These are phyloP conservation scores for Sporothrix mexicana DNA, from an alignment of 2,329 filamentous ascomycete species.

Conservation along the genomic window DNA sequence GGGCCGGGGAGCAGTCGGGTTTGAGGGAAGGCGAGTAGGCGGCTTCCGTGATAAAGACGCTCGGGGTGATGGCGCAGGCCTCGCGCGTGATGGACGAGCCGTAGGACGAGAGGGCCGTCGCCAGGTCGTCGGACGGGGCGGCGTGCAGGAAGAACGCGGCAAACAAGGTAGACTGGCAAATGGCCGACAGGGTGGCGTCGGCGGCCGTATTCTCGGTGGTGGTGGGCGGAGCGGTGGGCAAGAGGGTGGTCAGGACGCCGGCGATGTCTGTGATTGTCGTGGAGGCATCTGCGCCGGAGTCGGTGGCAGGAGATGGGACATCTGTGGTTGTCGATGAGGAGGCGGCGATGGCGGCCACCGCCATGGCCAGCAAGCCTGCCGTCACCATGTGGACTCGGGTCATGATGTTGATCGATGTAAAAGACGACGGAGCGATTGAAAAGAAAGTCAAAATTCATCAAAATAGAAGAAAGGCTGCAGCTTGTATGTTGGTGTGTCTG, in stretches of 20 bases:
- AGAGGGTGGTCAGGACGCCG: not conserved
- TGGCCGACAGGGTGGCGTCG: not conserved
- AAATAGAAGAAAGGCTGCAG: not conserved
- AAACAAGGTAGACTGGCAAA: not conserved
- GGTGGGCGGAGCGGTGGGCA: constrained; percentile 4
- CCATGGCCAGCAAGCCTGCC: not conserved
- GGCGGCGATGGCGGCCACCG: not conserved
- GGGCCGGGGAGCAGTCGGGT: not conserved
- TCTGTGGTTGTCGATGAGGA: not conserved
- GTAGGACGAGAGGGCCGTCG: not conserved
- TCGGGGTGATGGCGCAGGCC: not conserved
- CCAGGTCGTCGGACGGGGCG: constrained; percentile 9
- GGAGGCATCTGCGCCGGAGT: not conserved
- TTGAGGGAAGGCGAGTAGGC: not conserved
- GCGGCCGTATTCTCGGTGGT: not conserved
- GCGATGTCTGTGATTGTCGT: constrained; percentile 2
- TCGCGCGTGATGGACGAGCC: not conserved
- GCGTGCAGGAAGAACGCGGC: constrained; percentile 19
- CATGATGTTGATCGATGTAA: not conserved
- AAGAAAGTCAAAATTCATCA: not conserved
- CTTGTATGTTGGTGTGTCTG: not conserved
- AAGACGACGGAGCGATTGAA: not conserved
- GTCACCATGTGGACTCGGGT: not conserved
- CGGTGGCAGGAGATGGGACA: not conserved
- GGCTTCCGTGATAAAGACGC: not conserved